Evolutionary conservation across 129 eudicot species (phyloP).

Genomic region (Flaveria linearis): DNA sequence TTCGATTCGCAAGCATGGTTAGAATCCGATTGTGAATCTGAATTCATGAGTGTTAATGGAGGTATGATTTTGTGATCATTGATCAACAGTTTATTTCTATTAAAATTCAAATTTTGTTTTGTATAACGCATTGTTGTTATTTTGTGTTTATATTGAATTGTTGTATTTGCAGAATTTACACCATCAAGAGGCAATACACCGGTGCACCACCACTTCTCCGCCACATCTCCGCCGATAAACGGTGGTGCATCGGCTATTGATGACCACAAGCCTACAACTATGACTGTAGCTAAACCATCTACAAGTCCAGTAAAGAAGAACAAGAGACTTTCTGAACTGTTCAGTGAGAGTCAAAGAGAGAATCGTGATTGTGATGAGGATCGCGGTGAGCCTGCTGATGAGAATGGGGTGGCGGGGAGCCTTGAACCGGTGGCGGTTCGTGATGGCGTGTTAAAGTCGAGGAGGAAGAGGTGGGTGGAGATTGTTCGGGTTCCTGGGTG

Average conservation of each 20-base stretch:
- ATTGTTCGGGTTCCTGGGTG: slow-evolving; percentile 43
- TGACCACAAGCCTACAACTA: slow-evolving; percentile 25
- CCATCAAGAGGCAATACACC: slow-evolving; percentile 73
- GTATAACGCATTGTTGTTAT: too few species aligned
- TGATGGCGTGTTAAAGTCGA: slow-evolving; percentile 25
- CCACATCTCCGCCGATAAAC: slow-evolving; percentile 26
- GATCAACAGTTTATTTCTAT: neutral
- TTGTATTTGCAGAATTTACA: slow-evolving; percentile 48
- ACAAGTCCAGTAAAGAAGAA: slow-evolving; percentile 37
- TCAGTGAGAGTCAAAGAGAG: slow-evolving; percentile 47
- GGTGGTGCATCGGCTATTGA: slow-evolving; percentile 20
- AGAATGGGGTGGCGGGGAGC: slow-evolving; percentile 24
- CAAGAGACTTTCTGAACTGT: slow-evolving; percentile 60
- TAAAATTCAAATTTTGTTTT: neutral
- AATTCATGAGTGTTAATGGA: slow-evolving; percentile 62
- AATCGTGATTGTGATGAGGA: slow-evolving; percentile 20
- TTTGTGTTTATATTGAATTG: neutral
- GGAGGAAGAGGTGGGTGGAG: slow-evolving; percentile 40
- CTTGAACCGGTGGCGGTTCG: slow-evolving; percentile 32
- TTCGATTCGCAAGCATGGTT: slow-evolving; percentile 77
- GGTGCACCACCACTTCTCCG: slow-evolving; percentile 44
- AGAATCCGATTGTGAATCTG: slow-evolving; percentile 75
- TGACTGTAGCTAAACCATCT: slow-evolving; percentile 21
- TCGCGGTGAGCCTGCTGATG: slow-evolving; percentile 10
- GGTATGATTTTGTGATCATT: slow-evolving; percentile 27